Conservation (phyloP, 2,329 filamentous ascomycete species). For the Endoconidiophora laricicola region DNA sequence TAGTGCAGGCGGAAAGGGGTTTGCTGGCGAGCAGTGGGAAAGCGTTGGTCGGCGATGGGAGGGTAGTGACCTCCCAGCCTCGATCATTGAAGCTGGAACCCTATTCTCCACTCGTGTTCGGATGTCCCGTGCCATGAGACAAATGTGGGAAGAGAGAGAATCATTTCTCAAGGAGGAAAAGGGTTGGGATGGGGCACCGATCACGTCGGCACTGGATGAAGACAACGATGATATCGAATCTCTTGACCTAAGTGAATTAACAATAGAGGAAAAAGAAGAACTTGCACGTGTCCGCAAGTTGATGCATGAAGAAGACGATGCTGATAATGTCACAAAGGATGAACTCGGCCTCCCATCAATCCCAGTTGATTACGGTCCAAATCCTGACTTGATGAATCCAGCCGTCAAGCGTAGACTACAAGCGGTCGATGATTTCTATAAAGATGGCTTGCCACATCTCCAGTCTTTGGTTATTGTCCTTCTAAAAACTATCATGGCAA, state of each 20-base stretch:
- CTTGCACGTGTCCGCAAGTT: slow-evolving; percentile 28
- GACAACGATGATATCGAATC: slow-evolving; percentile 28
- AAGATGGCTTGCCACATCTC: slow-evolving; percentile 65
- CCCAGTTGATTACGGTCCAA: slow-evolving; percentile 29
- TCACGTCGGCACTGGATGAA: slow-evolving; percentile 16
- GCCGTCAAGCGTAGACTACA: slow-evolving; percentile 47
- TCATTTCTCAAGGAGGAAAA: slow-evolving; percentile 82
- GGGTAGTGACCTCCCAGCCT: slow-evolving; percentile 83
- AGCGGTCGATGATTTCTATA: slow-evolving; percentile 71
- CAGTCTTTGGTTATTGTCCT: slow-evolving; percentile 89
- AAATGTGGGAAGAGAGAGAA: slow-evolving; percentile 89
- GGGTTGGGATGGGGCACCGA: slow-evolving; percentile 51
- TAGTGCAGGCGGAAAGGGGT: slow-evolving; percentile 75
- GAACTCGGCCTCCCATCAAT: slow-evolving; percentile 14
- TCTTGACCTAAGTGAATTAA: slow-evolving; percentile 29
- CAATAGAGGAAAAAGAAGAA: slow-evolving; percentile 24
- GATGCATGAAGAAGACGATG: slow-evolving; percentile 19
- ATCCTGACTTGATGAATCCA: slow-evolving; percentile 29
- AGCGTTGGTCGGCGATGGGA: slow-evolving; percentile 78
- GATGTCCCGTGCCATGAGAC: slow-evolving; percentile 78
- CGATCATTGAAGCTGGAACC: slow-evolving; percentile 86
- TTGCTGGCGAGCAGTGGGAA: slow-evolving; percentile 60
- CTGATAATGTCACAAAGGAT: slow-evolving; percentile 17
- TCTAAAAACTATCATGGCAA: slow-evolving; percentile 71
- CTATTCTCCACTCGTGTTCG: slow-evolving; percentile 80